phyloP scores from a whole-genome alignment of 2,329 filamentous ascomycete species.

The Alternaria brassicicola region DNA sequence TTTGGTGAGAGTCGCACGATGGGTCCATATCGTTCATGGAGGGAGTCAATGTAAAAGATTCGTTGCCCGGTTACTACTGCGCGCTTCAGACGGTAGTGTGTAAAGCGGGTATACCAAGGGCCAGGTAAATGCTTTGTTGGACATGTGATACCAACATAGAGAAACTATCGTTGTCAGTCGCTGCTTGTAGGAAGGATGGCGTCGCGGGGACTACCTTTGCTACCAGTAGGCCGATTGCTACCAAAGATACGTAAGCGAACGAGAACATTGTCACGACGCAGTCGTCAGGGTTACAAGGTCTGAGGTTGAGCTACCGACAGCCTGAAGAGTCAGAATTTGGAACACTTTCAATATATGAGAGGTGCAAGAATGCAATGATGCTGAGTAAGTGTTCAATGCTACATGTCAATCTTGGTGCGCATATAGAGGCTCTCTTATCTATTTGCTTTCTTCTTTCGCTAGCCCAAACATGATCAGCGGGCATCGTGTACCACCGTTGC shows the following conservation, averaged over 20 bases:
- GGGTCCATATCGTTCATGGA: constrained; percentile 45
- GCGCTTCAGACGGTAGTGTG: constrained; percentile 46
- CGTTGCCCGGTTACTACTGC: constrained; percentile 47
- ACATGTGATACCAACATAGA: constrained; percentile 33
- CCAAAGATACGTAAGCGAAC: neutral
- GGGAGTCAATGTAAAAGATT: constrained; percentile 48
- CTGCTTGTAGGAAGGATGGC: neutral
- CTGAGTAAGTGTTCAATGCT: neutral
- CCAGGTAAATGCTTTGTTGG: constrained; percentile 37
- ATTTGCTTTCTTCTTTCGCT: constrained; percentile 1
- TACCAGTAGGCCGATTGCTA: neutral
- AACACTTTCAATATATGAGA: neutral
- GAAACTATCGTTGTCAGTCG: constrained; percentile 18
- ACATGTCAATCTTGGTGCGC: neutral
- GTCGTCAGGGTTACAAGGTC: neutral
- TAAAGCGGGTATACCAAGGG: constrained; percentile 43
- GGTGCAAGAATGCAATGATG: neutral
- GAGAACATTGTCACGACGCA: neutral
- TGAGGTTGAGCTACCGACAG: neutral
- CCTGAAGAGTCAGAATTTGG: neutral
- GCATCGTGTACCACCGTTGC: neutral
- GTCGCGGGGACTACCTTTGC: neutral
- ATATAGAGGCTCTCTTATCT: neutral
- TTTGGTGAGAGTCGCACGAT: constrained; percentile 40
- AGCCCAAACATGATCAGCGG: neutral